These are phyloP conservation scores for Erucastrum elatum DNA, from an alignment of 345 rosid genomes.

Conservation along the genomic window DNA sequence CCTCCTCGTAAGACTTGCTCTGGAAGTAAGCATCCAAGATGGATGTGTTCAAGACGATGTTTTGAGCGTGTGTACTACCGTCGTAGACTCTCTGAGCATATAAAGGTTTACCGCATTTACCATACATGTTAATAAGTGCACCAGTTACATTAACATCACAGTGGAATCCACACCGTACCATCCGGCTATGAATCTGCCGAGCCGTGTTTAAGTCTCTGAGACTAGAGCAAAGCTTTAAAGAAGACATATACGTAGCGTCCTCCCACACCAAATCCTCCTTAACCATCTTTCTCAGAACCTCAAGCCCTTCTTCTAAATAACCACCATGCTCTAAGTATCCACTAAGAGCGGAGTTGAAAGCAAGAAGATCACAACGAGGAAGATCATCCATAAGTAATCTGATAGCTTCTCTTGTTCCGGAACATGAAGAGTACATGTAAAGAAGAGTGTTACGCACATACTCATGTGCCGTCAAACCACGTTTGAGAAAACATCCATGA, in stretches of 20 bases:
- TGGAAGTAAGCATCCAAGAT: conserved; percentile 68
- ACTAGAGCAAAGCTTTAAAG: conserved; percentile 34
- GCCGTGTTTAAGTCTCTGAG: conserved; percentile 42
- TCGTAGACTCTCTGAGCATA: conserved; percentile 58
- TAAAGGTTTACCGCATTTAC: conserved; percentile 57
- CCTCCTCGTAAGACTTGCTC: conserved; percentile 68
- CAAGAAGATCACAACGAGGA: conserved; percentile 47
- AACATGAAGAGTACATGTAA: conserved; percentile 54
- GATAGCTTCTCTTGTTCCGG: conserved; percentile 45
- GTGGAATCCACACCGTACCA: conserved; percentile 37
- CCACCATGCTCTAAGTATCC: conserved; percentile 56
- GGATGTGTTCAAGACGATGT: conserved; percentile 67
- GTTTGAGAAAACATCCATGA: conserved; percentile 64
- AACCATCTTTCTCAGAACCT: conserved; percentile 52
- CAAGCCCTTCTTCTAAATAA: conserved; percentile 48
- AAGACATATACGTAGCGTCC: conserved; percentile 50
- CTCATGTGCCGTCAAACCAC: conserved; percentile 57
- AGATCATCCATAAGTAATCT: conserved; percentile 41
- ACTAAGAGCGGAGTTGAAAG: conserved; percentile 59
- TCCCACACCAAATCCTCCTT: conserved; percentile 50
- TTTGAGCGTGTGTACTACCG: conserved; percentile 34
- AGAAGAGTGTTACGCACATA: conserved; percentile 65
- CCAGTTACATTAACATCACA: conserved; percentile 36
- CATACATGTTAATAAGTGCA: conserved; percentile 73
- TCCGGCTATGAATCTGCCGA: conserved; percentile 55